Percentiles rank a stretch among this genome's conserved stretches.
Conservation (phyloP, 1,284 basidiomycete species). For the Mycosarcoma mackinlayi region DNA sequence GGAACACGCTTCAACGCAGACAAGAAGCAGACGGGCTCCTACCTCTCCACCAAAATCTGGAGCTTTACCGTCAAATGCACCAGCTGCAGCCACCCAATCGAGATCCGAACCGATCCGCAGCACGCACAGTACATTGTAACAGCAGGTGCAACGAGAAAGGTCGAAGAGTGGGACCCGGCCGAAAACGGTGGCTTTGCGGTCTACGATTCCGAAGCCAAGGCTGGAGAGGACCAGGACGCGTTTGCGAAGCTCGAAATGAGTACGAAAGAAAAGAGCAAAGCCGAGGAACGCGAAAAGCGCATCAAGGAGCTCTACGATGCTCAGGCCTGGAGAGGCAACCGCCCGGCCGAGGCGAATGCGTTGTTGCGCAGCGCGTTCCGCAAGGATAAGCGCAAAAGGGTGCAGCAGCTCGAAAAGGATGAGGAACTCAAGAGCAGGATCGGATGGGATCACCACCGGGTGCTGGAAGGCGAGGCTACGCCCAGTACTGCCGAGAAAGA, state of each 20-base stretch:
- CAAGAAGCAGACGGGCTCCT: conserved; percentile 95
- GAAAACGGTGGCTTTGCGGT: conserved; percentile 93
- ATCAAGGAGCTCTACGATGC: conserved; percentile 80
- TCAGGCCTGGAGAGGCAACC: conserved; percentile 75
- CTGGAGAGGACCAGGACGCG: conserved; percentile 77
- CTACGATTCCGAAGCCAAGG: conserved; percentile 75
- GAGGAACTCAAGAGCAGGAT: conserved; percentile 74
- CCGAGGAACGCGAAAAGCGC: conserved; percentile 78
- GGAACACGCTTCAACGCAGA: conserved; percentile 89
- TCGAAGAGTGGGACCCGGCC: conserved; percentile 94
- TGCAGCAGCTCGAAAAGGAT: conserved; percentile 76
- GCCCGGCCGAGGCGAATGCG: conserved; percentile 83
- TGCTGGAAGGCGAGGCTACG: neutral
- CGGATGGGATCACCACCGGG: conserved; percentile 49
- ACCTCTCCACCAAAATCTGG: conserved; percentile 92
- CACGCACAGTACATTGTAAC: conserved; percentile 94
- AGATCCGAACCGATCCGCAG: conserved; percentile 96
- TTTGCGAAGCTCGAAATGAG: conserved; percentile 89
- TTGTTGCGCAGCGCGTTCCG: conserved; percentile 83
- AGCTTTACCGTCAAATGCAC: conserved; percentile 97
- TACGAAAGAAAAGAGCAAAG: conserved; percentile 78
- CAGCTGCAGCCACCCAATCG: conserved; percentile 90
- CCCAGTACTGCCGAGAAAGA: neutral
- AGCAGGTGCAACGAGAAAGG: conserved; percentile 87
- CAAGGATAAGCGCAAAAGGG: conserved; percentile 81